These are phyloP conservation scores for Leptographium flavum DNA, from an alignment of 2,329 filamentous ascomycete genomes.

Conservation along the genomic window DNA sequence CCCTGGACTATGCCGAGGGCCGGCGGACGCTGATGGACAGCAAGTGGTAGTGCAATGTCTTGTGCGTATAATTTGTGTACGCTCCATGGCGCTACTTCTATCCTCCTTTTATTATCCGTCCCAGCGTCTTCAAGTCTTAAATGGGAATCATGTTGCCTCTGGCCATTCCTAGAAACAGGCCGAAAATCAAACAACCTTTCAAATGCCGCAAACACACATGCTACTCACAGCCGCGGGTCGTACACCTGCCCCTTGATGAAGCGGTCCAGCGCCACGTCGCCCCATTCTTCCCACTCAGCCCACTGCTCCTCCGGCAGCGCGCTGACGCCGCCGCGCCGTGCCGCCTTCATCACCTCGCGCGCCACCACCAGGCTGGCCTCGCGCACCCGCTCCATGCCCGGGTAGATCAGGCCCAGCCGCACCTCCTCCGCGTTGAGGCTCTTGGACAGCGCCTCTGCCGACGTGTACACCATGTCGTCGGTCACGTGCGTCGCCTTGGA, in stretches of 20 bases:
- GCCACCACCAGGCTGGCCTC: constrained; percentile 80
- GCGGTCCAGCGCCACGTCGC: constrained; percentile 44
- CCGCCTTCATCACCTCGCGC: constrained; percentile 84
- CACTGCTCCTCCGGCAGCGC: constrained; percentile 53
- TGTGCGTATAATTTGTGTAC: no score
- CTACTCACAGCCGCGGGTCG: constrained; percentile 27
- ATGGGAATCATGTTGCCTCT: neutral
- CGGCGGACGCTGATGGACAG: neutral
- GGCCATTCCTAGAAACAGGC: neutral
- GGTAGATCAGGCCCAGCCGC: constrained; percentile 76
- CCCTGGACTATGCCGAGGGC: constrained; percentile 6
- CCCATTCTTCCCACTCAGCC: constrained; percentile 60
- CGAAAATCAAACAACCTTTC: neutral
- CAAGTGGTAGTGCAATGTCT: constrained; percentile 3
- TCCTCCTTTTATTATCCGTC: no score
- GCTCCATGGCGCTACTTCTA: no score
- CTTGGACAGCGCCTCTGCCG: constrained; percentile 65
- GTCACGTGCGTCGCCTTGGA: constrained; percentile 78
- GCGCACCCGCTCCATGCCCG: constrained; percentile 76
- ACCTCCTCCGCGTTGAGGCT: constrained; percentile 72
- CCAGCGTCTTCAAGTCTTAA: neutral
- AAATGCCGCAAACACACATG: neutral
- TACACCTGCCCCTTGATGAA: constrained; percentile 49
- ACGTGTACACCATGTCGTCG: constrained; percentile 93
- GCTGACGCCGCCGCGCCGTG: constrained; percentile 68